Percentiles rank a stretch among this genome's conserved stretches.
Conservation (phyloP, 768 basidiomycete genomes). For the Hysterangium stoloniferum region DNA sequence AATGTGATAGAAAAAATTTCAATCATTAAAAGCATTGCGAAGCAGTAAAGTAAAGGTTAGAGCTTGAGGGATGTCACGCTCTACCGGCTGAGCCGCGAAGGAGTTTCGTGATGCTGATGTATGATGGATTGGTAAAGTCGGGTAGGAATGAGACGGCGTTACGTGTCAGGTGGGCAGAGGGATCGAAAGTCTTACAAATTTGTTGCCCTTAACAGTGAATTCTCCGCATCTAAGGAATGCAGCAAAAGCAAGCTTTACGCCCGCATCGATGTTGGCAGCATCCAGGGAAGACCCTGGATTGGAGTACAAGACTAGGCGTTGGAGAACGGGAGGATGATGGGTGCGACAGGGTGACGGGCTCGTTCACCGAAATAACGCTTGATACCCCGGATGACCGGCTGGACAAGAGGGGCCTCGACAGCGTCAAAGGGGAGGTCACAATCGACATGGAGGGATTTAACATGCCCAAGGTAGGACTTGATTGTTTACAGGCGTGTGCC, state of each 20-base stretch:
- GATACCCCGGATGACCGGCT: conserved; percentile 26
- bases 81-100: too few relatives aligned
- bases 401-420: conserved; percentile 22
- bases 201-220: conserved; percentile 15
- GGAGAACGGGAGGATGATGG: conserved; percentile 22
- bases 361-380: conserved; percentile 24
- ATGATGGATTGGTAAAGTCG: too few relatives aligned
- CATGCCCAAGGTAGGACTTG: conserved; percentile 19
- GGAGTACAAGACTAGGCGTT: conserved; percentile 3
- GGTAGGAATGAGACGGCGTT: too few relatives aligned
- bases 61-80: too few relatives aligned
- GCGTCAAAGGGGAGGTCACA: conserved; percentile 21
- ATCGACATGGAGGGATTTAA: conserved; percentile 25
- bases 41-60: too few relatives aligned
- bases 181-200: conserved; percentile 12
- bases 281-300: not conserved
- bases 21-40: too few relatives aligned
- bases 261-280: conserved; percentile 11
- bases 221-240: conserved; percentile 21
- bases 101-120: too few relatives aligned
- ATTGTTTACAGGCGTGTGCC: too few relatives aligned
- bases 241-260: conserved; percentile 17
- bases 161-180: too few relatives aligned
- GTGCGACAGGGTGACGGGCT: conserved; percentile 20
- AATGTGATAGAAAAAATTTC: too few relatives aligned